Conservation (phyloP, 1,284 basidiomycete genomes). For the Takashimella koratensis region DNA sequence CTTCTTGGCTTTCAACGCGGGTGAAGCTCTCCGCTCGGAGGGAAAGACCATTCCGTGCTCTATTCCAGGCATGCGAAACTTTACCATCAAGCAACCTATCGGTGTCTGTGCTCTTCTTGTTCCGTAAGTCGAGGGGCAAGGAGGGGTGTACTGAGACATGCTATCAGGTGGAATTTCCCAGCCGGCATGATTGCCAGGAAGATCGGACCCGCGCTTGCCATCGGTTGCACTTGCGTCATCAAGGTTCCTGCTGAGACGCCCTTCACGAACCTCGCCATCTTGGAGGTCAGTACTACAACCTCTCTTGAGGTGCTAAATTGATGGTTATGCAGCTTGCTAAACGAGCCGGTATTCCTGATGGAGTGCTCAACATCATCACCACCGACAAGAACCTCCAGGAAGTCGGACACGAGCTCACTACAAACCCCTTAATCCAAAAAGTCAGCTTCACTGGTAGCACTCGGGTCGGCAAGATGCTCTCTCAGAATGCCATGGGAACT, state of each 20-base stretch:
- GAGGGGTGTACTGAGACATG: background rate
- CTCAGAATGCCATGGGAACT: slow-evolving; percentile 76
- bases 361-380: slow-evolving; percentile 89
- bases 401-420: slow-evolving; percentile 28
- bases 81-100: slow-evolving; percentile 64
- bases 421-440: slow-evolving; percentile 62
- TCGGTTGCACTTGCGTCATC: slow-evolving; percentile 90
- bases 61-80: slow-evolving; percentile 68
- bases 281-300: too few relatives aligned
- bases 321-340: slow-evolving; percentile 75
- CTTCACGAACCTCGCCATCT: slow-evolving; percentile 75
- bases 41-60: slow-evolving; percentile 80
- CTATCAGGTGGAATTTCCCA: slow-evolving; percentile 65
- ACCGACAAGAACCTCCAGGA: slow-evolving; percentile 29
- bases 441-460: slow-evolving; percentile 89
- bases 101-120: slow-evolving; percentile 31
- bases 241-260: slow-evolving; percentile 95
- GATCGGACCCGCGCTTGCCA: slow-evolving; percentile 64
- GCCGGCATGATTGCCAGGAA: slow-evolving; percentile 69
- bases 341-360: slow-evolving; percentile 88
- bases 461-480: slow-evolving; percentile 79
- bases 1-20: slow-evolving; percentile 79
- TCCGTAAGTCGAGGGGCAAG: background rate
- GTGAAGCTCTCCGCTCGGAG: slow-evolving; percentile 59
- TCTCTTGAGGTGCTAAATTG: too few relatives aligned